A percentile compares a stretch with the other conserved stretches of the same genome.
phyloP scores from a whole-genome alignment of 306 rosid species.

The Rosa chinensis region DNA sequence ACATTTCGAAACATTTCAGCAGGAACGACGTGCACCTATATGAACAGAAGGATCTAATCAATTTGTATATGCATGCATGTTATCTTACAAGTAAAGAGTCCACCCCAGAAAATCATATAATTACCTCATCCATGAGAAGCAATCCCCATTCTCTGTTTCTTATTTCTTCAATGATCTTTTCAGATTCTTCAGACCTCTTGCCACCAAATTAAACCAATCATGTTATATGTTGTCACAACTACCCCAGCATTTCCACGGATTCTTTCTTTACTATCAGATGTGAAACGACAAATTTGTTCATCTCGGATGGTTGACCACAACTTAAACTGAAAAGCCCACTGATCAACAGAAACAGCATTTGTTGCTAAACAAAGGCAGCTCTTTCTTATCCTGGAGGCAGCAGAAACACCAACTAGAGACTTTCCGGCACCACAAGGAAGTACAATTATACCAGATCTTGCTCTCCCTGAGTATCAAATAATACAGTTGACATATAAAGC shows the following conservation, averaged over 20 bases:
- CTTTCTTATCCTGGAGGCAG: conserved; percentile 83
- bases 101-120: conserved; percentile 9
- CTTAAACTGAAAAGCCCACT: conserved; percentile 97
- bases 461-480: conserved; percentile 63
- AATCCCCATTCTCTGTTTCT: conserved; percentile 95
- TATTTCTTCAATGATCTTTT: conserved; percentile 92
- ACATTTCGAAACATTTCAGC: conserved; percentile 97
- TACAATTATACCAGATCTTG: conserved; percentile 97
- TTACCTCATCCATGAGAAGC: conserved; percentile 96
- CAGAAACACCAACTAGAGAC: conserved; percentile 97
- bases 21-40: conserved; percentile 83
- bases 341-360: conserved; percentile 96
- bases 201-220: conserved; percentile 98
- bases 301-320: conserved; percentile 94
- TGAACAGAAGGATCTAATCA: neutral
- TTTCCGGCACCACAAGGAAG: conserved; percentile 98
- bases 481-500: neutral
- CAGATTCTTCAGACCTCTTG: conserved; percentile 91
- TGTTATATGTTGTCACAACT: conserved; percentile 89
- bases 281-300: conserved; percentile 93
- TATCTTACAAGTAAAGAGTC: conserved; percentile 16
- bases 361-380: conserved; percentile 98
- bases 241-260: conserved; percentile 91
- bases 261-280: conserved; percentile 94
- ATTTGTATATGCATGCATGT: conserved; percentile 8